Evolutionary conservation across 176 grass and related monocot genomes (phyloP).

Genomic region (Melocanna baccifera): DNA sequence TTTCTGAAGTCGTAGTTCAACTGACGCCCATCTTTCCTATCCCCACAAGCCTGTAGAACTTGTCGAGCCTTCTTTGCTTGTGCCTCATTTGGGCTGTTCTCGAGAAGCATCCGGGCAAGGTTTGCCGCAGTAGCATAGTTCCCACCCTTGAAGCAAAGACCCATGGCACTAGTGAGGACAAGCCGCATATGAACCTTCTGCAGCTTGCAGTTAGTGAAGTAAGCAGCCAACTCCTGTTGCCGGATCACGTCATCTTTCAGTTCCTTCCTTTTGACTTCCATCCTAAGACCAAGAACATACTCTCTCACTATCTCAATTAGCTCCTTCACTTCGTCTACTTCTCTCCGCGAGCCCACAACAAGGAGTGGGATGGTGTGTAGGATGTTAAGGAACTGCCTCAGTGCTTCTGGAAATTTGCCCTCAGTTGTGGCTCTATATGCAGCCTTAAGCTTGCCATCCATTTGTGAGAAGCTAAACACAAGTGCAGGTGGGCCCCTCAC

Average conservation of each 20-base stretch:
- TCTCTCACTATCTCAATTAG: constrained; percentile 72
- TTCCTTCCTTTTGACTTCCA: constrained; percentile 78
- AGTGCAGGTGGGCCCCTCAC: constrained; percentile 74
- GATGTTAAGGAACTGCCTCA: constrained; percentile 74
- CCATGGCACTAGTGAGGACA: constrained; percentile 65
- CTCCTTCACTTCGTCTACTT: constrained; percentile 94
- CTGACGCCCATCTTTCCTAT: constrained; percentile 39
- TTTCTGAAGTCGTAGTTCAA: constrained; percentile 88
- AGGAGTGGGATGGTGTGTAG: constrained; percentile 73
- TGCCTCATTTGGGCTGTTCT: constrained; percentile 56
- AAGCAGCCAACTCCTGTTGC: constrained; percentile 77
- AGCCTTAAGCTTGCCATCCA: constrained; percentile 77
- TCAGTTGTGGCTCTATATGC: constrained; percentile 72
- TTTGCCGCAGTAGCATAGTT: constrained; percentile 68
- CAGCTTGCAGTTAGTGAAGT: constrained; percentile 88
- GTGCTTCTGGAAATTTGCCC: constrained; percentile 70
- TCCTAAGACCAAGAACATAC: constrained; percentile 80
- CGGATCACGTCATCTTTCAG: constrained; percentile 41
- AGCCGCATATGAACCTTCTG: constrained; percentile 82
- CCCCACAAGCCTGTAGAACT: constrained; percentile 51
- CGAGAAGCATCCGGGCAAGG: constrained; percentile 79
- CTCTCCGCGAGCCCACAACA: constrained; percentile 75
- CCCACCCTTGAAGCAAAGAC: constrained; percentile 54
- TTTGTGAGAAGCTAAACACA: constrained; percentile 67
- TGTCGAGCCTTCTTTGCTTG: constrained; percentile 71